Evolutionary conservation across 1,284 basidiomycete genomes (phyloP), one percentile per base, ranked within the genome.

Genomic region (Leccinum fallax): DNA sequence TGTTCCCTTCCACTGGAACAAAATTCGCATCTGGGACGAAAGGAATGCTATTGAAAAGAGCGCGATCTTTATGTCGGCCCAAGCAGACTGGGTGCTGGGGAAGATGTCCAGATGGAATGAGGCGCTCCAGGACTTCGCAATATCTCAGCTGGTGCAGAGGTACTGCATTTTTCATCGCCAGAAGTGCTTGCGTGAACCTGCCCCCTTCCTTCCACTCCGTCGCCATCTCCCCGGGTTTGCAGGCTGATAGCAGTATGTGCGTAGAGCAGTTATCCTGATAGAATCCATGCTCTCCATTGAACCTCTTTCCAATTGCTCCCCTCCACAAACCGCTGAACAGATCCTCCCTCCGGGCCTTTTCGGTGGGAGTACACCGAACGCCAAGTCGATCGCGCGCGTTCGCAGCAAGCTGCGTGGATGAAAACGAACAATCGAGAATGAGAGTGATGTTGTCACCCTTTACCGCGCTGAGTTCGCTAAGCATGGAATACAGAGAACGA

Each of bases 401-500:
- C 55, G 76, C 71, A 10, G 72, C 70, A 21, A 79, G 74, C 51
- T 77, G 75, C 15, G 74, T 64, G 6, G 83, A 79, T 16, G 81
- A 79, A 73, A 89, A 89, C 67, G 85, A 88, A 65, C 84, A 82
- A 70, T 89, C 88, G 40, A 88, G 76, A 57, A 89, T 80, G 57
- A 89, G 72, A 4, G 86, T 85, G 70, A 89, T 84, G 63, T 89
- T 89, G 69, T 88, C 77, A 30, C 87, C 88, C 67, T 90, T 90
- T 43, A 73, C 75, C 24, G 73, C 72, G 19, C 79, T 77, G 51
- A 89, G 79, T 59, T 87, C 83, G 55, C 69, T 67, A 19, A 89
- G 73, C 78, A 89, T 83, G 28, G 85, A 81, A 52, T 80, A 78
- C 60, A 89, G 75, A 21, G 87, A 87, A 56, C 84, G 82, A 72